Evolutionary conservation across 345 rosid genomes (phyloP).

Genomic region (Populus deltoides): DNA sequence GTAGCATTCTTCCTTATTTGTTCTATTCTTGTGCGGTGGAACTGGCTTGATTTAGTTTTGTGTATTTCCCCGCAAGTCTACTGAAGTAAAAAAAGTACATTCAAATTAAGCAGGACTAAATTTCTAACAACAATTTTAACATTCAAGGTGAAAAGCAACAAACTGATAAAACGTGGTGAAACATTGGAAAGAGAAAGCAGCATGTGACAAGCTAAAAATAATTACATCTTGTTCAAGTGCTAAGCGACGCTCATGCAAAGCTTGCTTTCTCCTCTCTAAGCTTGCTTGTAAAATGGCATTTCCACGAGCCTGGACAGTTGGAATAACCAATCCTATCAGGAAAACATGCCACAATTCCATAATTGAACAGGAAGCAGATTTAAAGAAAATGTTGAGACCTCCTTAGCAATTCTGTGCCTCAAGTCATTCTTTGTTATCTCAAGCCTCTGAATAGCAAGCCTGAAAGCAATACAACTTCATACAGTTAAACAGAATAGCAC

Average conservation of each 20-base stretch:
- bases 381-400: conserved; percentile 51
- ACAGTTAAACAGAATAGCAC: not conserved
- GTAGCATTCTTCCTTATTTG: not conserved
- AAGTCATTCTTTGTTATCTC: conserved; percentile 94
- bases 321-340: conserved; percentile 21
- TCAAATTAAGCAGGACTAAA: not conserved
- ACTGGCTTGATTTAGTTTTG: not conserved
- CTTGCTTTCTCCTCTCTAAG: conserved; percentile 98
- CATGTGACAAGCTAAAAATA: conserved; percentile 24
- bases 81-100: not conserved
- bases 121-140: not conserved
- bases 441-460: conserved; percentile 96
- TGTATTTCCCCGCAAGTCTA: not conserved
- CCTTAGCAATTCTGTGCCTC: conserved; percentile 90
- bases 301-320: conserved; percentile 75
- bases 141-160: not conserved
- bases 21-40: not conserved
- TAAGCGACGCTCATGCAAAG: conserved; percentile 93
- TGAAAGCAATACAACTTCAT: conserved; percentile 22
- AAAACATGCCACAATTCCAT: conserved; percentile 14
- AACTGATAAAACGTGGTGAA: conserved; percentile 6
- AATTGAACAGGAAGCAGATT: conserved; percentile 1
- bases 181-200: conserved; percentile 3
- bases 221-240: conserved; percentile 98
- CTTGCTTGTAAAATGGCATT: conserved; percentile 96